Evolutionary conservation across 768 basidiomycete species (phyloP).

Genomic region (Kwoniella bestiolae): DNA sequence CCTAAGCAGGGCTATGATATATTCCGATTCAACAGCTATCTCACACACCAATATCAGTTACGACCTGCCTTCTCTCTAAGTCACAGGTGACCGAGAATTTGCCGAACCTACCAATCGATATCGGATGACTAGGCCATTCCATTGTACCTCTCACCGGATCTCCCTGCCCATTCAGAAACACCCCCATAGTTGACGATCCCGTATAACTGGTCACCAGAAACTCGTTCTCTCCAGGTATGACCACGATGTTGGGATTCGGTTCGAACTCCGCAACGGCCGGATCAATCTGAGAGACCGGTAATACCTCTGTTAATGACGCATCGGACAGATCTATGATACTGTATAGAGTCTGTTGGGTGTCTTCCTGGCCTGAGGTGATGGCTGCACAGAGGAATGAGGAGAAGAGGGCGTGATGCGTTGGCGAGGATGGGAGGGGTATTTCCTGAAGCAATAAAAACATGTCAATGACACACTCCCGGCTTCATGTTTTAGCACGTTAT

Average conservation of each 20-base stretch:
- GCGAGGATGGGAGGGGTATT: slow-evolving; percentile 54
- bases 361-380: slow-evolving; percentile 28
- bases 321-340: slow-evolving; percentile 77
- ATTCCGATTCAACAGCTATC: slow-evolving; percentile 78
- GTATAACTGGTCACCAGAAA: slow-evolving; percentile 87
- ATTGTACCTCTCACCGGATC: slow-evolving; percentile 89
- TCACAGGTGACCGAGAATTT: not conserved
- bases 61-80: not conserved
- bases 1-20: slow-evolving; percentile 75
- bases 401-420: slow-evolving; percentile 42
- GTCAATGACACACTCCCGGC: too few species aligned
- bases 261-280: slow-evolving; percentile 52
- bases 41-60: not conserved
- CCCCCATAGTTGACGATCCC: slow-evolving; percentile 75
- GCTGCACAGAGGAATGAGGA: slow-evolving; percentile 50
- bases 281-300: slow-evolving; percentile 76
- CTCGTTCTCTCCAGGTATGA: slow-evolving; percentile 72
- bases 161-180: slow-evolving; percentile 82
- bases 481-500: too few species aligned
- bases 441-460: slow-evolving; percentile 36
- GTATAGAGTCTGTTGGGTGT: slow-evolving; percentile 60
- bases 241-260: slow-evolving; percentile 64
- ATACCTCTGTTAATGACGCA: slow-evolving; percentile 70
- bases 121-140: slow-evolving; percentile 80
- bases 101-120: slow-evolving; percentile 69